Conservation (phyloP, 2,329 filamentous ascomycete species). For the Penicillium digitatum region DNA sequence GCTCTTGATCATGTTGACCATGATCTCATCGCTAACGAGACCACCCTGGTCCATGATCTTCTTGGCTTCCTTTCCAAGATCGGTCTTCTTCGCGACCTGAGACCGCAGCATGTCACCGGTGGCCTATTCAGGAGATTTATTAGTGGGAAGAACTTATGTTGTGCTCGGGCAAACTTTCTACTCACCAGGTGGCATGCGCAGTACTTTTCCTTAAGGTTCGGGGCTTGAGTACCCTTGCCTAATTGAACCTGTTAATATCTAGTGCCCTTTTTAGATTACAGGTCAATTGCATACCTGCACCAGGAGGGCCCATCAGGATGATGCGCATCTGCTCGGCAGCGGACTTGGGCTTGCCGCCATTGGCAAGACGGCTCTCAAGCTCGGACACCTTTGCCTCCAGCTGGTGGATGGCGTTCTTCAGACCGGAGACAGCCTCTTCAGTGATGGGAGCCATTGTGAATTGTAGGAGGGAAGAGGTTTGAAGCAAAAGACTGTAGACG, state of each 20-base stretch:
- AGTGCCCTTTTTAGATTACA: neutral
- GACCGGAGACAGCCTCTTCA: conserved; percentile 72
- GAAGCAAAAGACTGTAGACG: conserved; percentile 14
- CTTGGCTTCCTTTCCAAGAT: conserved; percentile 92
- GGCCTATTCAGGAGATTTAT: conserved; percentile 55
- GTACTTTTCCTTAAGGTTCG: conserved; percentile 97
- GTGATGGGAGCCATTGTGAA: conserved; percentile 80
- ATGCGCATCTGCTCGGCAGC: conserved; percentile 72
- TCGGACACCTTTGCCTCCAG: conserved; percentile 83
- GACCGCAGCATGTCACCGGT: conserved; percentile 99
- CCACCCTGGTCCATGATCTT: conserved; percentile 99
- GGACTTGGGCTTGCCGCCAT: conserved; percentile 49
- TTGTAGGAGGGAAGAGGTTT: conserved; percentile 17
- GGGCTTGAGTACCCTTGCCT: conserved; percentile 99
- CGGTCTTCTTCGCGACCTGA: conserved; percentile 95
- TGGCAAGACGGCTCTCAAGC: conserved; percentile 68
- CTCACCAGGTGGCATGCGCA: conserved; percentile 93
- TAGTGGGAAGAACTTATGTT: conserved; percentile 9
- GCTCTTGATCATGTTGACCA: conserved; percentile 99
- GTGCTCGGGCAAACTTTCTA: conserved; percentile 11
- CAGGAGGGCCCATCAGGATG: conserved; percentile 95
- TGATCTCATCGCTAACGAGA: conserved; percentile 96
- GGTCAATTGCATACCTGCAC: conserved; percentile 65
- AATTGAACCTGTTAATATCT: conserved; percentile 22
- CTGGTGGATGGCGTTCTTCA: conserved; percentile 77